phyloP scores from a whole-genome alignment of 2,329 filamentous ascomycete species.

The Purpureocillium takamizusanense region DNA sequence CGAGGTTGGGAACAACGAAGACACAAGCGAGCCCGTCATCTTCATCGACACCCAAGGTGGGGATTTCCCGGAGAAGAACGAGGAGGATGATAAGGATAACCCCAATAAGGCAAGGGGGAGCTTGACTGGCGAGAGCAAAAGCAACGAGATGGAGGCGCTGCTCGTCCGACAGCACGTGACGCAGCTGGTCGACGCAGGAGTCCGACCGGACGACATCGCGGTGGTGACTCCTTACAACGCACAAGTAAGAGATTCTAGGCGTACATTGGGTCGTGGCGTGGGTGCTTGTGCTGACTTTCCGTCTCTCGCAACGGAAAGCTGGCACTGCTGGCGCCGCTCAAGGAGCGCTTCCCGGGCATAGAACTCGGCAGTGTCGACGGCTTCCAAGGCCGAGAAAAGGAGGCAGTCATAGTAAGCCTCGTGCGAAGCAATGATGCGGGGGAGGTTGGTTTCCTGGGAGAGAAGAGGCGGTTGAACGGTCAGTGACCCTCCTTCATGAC shows the following conservation, averaged over 20 bases:
- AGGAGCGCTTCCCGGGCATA: constrained; percentile 72
- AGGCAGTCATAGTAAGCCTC: constrained; percentile 87
- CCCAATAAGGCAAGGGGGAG: constrained; percentile 35
- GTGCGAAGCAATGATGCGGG: constrained; percentile 81
- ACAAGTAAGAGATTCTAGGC: constrained; percentile 44
- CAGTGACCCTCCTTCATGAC: constrained; percentile 20
- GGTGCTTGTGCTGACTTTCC: constrained; percentile 12
- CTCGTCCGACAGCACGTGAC: constrained; percentile 72
- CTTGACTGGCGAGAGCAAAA: constrained; percentile 59
- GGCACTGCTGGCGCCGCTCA: constrained; percentile 68
- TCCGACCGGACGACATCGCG: constrained; percentile 77
- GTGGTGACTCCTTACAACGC: constrained; percentile 96
- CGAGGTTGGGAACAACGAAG: constrained; percentile 68
- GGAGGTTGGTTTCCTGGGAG: constrained; percentile 87
- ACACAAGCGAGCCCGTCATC: constrained; percentile 78
- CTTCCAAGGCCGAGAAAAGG: constrained; percentile 95
- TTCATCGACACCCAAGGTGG: constrained; percentile 97
- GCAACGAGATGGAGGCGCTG: constrained; percentile 82
- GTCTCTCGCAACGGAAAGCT: constrained; percentile 40
- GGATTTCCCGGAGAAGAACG: constrained; percentile 75
- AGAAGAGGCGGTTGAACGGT: constrained; percentile 91
- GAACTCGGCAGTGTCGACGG: constrained; percentile 96
- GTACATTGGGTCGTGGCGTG: background rate
- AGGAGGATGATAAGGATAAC: constrained; percentile 54
- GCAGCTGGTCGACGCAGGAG: constrained; percentile 67